Conservation (phyloP, 257 asterid genomes). For the Nicotiana knightiana region DNA sequence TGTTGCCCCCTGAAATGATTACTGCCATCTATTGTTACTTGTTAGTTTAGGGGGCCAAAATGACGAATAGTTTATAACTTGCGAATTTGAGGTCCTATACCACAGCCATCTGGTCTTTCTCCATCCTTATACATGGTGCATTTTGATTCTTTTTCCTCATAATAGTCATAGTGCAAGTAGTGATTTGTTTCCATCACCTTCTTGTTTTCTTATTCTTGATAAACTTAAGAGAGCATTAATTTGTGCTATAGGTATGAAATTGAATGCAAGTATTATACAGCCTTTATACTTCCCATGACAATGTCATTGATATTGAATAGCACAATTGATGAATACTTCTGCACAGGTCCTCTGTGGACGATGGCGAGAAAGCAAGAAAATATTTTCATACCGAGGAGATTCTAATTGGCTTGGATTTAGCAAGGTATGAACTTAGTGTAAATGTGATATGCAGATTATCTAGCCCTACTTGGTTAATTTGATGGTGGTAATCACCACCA, state of each 20-base stretch:
- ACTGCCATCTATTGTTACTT: not conserved
- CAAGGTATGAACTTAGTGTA: slow-evolving; percentile 41
- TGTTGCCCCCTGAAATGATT: not conserved
- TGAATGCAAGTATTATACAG: not conserved
- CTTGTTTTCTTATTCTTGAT: not conserved
- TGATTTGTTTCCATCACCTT: not conserved
- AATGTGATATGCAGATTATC: not conserved
- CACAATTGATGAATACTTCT: slow-evolving; percentile 4
- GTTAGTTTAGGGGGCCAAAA: not conserved
- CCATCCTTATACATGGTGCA: not conserved
- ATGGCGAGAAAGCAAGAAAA: slow-evolving; percentile 61
- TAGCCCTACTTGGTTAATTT: not conserved
- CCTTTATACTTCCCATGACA: not conserved
- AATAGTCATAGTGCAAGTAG: not conserved
- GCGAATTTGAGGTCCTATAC: not conserved
- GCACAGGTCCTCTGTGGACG: slow-evolving; percentile 72
- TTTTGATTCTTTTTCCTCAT: not conserved
- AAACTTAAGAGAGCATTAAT: not conserved
- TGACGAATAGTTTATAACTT: not conserved
- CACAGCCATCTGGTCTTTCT: not conserved
- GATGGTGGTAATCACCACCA: not conserved
- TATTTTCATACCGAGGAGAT: slow-evolving; percentile 85
- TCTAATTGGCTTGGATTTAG: slow-evolving; percentile 98
- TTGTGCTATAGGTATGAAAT: not conserved
- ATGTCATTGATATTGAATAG: not conserved